A percentile compares a stretch with the other conserved stretches of the same genome.
These are phyloP conservation scores for Linnemannia zychae DNA, from an alignment of 192 early-diverging fungal species.

Conservation along the genomic window DNA sequence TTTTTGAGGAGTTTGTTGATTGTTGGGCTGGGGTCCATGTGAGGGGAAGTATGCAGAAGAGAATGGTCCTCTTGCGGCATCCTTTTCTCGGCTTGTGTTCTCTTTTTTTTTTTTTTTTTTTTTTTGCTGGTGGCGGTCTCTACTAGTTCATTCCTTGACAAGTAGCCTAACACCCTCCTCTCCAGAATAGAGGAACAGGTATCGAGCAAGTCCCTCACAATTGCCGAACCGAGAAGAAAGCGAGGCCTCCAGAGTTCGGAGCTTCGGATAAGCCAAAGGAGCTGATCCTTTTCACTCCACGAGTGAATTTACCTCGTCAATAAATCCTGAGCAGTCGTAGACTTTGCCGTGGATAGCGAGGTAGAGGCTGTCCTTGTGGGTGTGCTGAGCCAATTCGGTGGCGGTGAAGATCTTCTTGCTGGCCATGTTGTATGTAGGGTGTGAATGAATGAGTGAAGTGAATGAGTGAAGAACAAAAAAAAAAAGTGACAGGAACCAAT, in stretches of 20 bases:
- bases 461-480: conserved; percentile 7
- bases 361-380: conserved; percentile 81
- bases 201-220: background rate
- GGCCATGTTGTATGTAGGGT: conserved; percentile 50
- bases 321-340: conserved; percentile 80
- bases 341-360: conserved; percentile 84
- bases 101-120: too few species aligned
- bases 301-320: conserved; percentile 72
- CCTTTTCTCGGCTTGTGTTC: too few species aligned
- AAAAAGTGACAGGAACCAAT: background rate
- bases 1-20: too few species aligned
- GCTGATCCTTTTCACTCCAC: background rate
- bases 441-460: background rate
- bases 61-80: background rate
- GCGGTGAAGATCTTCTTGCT: conserved; percentile 64
- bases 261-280: background rate
- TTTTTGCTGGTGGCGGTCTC: too few species aligned
- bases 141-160: too few species aligned
- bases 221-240: background rate
- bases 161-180: too few species aligned
- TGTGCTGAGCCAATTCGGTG: conserved; percentile 81
- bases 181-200: too few species aligned
- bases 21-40: background rate
- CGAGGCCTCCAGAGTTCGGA: background rate
- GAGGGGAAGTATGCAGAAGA: too few species aligned